phyloP scores from a whole-genome alignment of 257 asterid species.

The Eucommia ulmoides region DNA sequence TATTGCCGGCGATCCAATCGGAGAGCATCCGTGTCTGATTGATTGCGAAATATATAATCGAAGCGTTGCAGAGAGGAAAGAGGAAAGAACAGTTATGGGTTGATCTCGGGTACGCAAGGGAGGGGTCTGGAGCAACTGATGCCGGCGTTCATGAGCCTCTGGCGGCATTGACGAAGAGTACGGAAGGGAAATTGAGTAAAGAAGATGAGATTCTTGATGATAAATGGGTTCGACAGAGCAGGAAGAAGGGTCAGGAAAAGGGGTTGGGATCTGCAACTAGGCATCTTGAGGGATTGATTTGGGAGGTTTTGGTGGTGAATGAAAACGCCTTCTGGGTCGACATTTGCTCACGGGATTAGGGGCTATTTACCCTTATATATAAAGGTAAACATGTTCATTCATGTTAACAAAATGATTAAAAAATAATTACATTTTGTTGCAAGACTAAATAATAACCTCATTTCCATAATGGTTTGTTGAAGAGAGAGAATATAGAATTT shows the following conservation, averaged over 20 bases:
- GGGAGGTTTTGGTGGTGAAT: conserved; percentile 85
- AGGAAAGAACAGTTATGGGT: conserved; percentile 67
- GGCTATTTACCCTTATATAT: too few relatives aligned
- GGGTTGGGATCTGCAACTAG: conserved; percentile 35
- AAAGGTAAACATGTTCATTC: too few relatives aligned
- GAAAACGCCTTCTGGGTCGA: too few relatives aligned
- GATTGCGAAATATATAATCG: conserved; percentile 58
- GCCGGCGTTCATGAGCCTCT: conserved; percentile 20
- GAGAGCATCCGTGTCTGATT: conserved; percentile 65
- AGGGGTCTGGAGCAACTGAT: conserved; percentile 12
- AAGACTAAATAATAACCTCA: too few relatives aligned
- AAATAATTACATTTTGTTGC: too few relatives aligned
- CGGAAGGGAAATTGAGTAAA: conserved; percentile 51
- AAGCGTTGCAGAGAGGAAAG: conserved; percentile 70
- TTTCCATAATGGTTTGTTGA: too few relatives aligned
- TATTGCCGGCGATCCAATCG: conserved; percentile 83
- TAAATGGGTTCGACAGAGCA: conserved; percentile 64
- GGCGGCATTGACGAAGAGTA: conserved; percentile 23
- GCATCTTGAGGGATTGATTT: conserved; percentile 73
- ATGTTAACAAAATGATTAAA: too few relatives aligned
- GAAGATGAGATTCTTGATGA: conserved; percentile 86
- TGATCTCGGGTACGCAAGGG: conserved; percentile 50
- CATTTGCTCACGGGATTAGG: too few relatives aligned
- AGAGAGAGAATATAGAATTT: too few relatives aligned
- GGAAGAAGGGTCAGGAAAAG: conserved; percentile 56